Conservation (phyloP, 805 yeast genomes). For the Torulaspora quercuum region DNA sequence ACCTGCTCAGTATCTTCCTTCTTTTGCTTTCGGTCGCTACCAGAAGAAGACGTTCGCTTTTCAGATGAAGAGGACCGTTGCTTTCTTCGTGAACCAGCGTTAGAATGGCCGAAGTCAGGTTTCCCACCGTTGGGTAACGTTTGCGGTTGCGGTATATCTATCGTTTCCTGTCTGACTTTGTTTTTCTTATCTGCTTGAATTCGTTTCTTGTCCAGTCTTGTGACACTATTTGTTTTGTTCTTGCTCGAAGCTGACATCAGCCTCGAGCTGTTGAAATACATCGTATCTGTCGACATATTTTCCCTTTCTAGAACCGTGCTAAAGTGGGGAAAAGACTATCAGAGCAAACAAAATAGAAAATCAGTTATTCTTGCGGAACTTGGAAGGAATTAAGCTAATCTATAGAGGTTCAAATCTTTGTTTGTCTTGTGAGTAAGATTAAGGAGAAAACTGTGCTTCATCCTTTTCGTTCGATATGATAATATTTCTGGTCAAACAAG, state of each 20-base stretch:
- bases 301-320: too few species aligned
- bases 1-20: conserved; percentile 13
- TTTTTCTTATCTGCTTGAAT: conserved; percentile 15
- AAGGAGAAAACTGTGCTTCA: conserved; percentile 6
- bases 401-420: neutral
- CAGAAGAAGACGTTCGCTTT: conserved; percentile 6
- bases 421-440: conserved; percentile 6
- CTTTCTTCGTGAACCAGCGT: conserved; percentile 9
- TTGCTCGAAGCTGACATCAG: conserved; percentile 28
- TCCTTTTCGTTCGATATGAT: conserved; percentile 5
- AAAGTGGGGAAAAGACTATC: too few species aligned
- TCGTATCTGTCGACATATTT: conserved; percentile 34
- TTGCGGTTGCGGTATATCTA: conserved; percentile 27
- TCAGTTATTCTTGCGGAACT: too few species aligned
- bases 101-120: conserved; percentile 33
- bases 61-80: conserved; percentile 5
- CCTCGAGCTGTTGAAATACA: conserved; percentile 34
- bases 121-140: conserved; percentile 34
- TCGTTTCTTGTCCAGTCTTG: conserved; percentile 16
- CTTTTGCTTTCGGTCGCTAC: neutral
- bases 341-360: too few species aligned
- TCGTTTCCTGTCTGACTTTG: conserved; percentile 17
- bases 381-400: too few species aligned
- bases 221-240: conserved; percentile 21
- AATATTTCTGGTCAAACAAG: neutral